phyloP scores from a whole-genome alignment of 352 stramenopile species.

The Globisporangium rhizosaccharum region DNA sequence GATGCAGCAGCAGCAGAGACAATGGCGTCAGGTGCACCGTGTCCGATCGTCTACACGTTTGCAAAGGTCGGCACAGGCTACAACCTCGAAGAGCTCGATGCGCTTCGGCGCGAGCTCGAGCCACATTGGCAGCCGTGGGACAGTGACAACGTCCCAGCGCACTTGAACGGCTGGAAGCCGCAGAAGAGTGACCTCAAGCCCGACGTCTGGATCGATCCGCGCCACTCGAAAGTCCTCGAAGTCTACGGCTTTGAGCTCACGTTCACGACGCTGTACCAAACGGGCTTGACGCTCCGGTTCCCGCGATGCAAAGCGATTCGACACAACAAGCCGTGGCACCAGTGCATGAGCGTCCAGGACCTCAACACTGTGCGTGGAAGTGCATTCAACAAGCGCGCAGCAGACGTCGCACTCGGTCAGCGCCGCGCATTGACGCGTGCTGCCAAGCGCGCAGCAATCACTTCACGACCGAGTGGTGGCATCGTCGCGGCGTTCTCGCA shows the following conservation, averaged over 20 bases:
- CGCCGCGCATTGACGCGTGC: constrained; percentile 44
- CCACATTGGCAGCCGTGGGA: constrained; percentile 78
- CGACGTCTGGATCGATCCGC: constrained; percentile 81
- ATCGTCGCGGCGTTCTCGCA: constrained; percentile 57
- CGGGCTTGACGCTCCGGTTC: constrained; percentile 75
- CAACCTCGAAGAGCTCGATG: constrained; percentile 68
- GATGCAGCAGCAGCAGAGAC: constrained; percentile 39
- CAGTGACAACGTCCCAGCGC: constrained; percentile 49
- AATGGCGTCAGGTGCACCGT: constrained; percentile 36
- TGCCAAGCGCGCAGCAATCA: constrained; percentile 24
- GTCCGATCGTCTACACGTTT: constrained; percentile 75
- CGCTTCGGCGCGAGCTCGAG: constrained; percentile 69
- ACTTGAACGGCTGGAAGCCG: constrained; percentile 77
- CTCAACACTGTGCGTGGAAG: constrained; percentile 57
- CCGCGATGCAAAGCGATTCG: constrained; percentile 77
- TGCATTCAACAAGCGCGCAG: constrained; percentile 64
- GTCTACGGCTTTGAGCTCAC: constrained; percentile 85
- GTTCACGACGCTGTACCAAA: constrained; percentile 76
- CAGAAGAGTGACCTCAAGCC: constrained; percentile 68
- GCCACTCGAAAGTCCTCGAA: constrained; percentile 78
- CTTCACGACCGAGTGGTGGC: constrained; percentile 19
- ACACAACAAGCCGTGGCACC: constrained; percentile 79
- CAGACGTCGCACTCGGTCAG: constrained; percentile 65
- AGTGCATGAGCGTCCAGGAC: constrained; percentile 76
- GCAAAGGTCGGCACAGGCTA: constrained; percentile 82